A percentile compares a stretch with the other conserved stretches of the same genome.
These are phyloP conservation scores for Phytophthora aleatoria DNA, from an alignment of 352 stramenopile species.

Conservation along the genomic window DNA sequence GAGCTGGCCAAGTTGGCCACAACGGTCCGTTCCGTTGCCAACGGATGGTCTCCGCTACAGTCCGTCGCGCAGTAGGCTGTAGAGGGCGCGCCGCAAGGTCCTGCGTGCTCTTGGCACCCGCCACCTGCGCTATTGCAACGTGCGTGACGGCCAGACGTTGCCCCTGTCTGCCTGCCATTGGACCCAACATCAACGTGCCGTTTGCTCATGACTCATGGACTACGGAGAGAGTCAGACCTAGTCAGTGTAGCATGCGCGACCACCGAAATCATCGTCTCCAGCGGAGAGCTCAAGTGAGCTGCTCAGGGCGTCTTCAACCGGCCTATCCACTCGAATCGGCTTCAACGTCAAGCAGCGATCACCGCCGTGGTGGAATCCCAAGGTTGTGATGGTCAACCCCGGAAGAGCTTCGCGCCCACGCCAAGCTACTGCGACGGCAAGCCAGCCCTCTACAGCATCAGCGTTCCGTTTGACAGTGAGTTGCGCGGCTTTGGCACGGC, in stretches of 20 bases:
- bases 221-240: neutral
- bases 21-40: neutral
- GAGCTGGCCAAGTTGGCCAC: neutral
- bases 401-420: too few species aligned
- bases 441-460: neutral
- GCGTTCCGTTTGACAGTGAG: conserved; percentile 11
- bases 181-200: neutral
- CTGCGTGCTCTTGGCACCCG: conserved; percentile 7
- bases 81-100: conserved; percentile 10
- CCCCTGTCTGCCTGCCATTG: neutral
- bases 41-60: conserved; percentile 15
- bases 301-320: conserved; percentile 1
- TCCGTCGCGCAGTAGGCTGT: conserved; percentile 5
- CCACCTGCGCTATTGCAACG: conserved; percentile 23
- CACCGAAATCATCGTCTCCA: conserved; percentile 14
- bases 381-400: too few species aligned
- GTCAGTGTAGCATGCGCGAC: conserved; percentile 4
- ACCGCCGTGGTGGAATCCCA: too few species aligned
- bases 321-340: conserved; percentile 14
- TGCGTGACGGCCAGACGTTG: conserved; percentile 17
- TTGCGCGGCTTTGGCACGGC: conserved; percentile 10
- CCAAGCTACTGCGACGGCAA: too few species aligned
- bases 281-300: neutral
- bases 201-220: neutral
- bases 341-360: conserved; percentile 5